These are phyloP conservation scores for Hyaloscypha variabilis DNA, from an alignment of 495 filamentous ascomycete species.

Conservation along the genomic window DNA sequence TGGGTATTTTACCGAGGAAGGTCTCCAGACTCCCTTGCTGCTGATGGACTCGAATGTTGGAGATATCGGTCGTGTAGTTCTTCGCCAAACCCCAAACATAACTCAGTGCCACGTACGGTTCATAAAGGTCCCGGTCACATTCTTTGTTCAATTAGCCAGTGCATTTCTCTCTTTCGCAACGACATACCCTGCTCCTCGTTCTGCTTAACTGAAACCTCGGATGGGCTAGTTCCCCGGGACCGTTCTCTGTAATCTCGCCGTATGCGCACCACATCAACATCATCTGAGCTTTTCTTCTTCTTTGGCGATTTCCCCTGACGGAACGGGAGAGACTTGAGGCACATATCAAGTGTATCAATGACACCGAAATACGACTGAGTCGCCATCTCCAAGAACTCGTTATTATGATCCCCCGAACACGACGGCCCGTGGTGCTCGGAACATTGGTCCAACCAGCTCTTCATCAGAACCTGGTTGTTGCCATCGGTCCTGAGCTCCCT, in stretches of 20 bases:
- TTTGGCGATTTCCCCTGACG: background rate
- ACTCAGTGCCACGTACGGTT: constrained; percentile 34
- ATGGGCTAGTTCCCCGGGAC: background rate
- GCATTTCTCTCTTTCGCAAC: background rate
- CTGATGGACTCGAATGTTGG: constrained; percentile 24
- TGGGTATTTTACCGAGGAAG: constrained; percentile 26
- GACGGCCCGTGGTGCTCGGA: background rate
- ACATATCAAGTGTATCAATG: constrained; percentile 31
- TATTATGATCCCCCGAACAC: background rate
- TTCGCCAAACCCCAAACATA: constrained; percentile 38
- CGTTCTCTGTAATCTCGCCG: background rate
- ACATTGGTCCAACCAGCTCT: constrained; percentile 6
- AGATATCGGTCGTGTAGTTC: constrained; percentile 24
- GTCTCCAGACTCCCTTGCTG: constrained; percentile 24
- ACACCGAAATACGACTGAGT: constrained; percentile 27
- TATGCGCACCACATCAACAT: background rate
- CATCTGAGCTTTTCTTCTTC: background rate
- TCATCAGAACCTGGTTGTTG: constrained; percentile 6
- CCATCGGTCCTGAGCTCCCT: background rate
- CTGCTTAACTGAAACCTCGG: background rate
- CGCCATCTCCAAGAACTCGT: constrained; percentile 2
- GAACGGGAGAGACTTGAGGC: constrained; percentile 15
- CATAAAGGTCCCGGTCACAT: background rate
- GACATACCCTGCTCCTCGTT: too few relatives aligned
- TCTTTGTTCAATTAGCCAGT: background rate